These are phyloP conservation scores for Salix suchowensis DNA, from an alignment of 345 rosid species.

Conservation along the genomic window DNA sequence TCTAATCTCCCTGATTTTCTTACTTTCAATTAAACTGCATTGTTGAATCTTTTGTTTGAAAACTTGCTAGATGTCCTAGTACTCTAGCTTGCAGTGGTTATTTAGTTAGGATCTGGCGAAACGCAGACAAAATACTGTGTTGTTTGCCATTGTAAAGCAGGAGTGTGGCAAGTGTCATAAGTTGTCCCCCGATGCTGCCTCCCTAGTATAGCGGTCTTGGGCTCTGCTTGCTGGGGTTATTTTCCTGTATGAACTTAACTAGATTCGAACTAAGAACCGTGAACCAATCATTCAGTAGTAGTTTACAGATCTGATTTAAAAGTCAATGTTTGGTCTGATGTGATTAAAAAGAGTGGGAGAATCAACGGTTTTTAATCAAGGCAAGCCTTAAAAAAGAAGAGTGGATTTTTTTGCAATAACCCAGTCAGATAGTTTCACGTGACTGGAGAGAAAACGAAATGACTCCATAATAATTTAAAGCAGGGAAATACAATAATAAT, in stretches of 20 bases:
- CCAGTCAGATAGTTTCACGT: neutral
- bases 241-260: neutral
- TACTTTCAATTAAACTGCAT: neutral
- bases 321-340: neutral
- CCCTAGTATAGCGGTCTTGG: neutral
- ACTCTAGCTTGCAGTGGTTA: neutral
- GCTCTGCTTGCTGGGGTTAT: neutral
- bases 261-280: neutral
- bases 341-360: neutral
- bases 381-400: neutral
- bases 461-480: neutral
- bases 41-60: neutral
- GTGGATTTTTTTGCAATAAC: neutral
- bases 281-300: neutral
- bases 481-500: neutral
- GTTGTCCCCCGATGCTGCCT: neutral
- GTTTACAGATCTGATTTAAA: neutral
- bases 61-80: neutral
- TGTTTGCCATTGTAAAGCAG: neutral
- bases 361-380: neutral
- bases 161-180: neutral
- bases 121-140: neutral
- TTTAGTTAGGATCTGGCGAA: neutral
- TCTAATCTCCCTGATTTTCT: neutral
- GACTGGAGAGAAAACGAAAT: neutral